These are phyloP conservation scores for Actinomucor elegans DNA, from an alignment of 371 early-diverging fungal species.

Conservation along the genomic window DNA sequence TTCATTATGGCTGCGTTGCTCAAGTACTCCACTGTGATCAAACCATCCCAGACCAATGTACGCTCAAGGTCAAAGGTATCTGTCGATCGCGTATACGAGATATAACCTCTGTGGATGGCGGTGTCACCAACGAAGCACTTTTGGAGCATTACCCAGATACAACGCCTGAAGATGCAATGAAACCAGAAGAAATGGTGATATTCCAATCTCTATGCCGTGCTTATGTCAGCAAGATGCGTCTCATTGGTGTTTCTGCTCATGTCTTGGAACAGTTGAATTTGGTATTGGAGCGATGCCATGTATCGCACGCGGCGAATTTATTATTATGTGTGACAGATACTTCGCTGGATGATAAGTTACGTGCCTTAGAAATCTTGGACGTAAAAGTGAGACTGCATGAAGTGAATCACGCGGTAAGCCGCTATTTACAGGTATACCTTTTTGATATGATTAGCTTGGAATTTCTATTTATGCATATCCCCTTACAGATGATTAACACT, in stretches of 20 bases:
- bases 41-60: slow-evolving; percentile 18
- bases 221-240: slow-evolving; percentile 54
- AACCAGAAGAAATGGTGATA: not conserved
- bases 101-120: slow-evolving; percentile 16
- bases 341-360: slow-evolving; percentile 65
- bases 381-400: slow-evolving; percentile 51
- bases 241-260: slow-evolving; percentile 60
- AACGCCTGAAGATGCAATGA: not conserved
- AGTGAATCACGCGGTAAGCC: slow-evolving; percentile 57
- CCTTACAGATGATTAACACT: slow-evolving; percentile 11
- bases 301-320: slow-evolving; percentile 65
- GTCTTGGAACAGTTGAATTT: slow-evolving; percentile 62
- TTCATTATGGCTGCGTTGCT: slow-evolving; percentile 32
- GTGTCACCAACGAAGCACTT: slow-evolving; percentile 8
- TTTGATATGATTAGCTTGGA: not conserved
- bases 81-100: slow-evolving; percentile 33
- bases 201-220: slow-evolving; percentile 57
- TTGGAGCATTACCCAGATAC: slow-evolving; percentile 15
- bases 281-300: slow-evolving; percentile 41
- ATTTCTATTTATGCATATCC: slow-evolving; percentile 9
- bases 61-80: slow-evolving; percentile 32
- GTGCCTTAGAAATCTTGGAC: slow-evolving; percentile 57
- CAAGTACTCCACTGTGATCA: slow-evolving; percentile 23
- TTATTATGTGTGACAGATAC: slow-evolving; percentile 68
- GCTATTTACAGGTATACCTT: slow-evolving; percentile 72